phyloP scores from a whole-genome alignment of 2,329 filamentous ascomycete genomes.

The Monosporascus sp. region DNA sequence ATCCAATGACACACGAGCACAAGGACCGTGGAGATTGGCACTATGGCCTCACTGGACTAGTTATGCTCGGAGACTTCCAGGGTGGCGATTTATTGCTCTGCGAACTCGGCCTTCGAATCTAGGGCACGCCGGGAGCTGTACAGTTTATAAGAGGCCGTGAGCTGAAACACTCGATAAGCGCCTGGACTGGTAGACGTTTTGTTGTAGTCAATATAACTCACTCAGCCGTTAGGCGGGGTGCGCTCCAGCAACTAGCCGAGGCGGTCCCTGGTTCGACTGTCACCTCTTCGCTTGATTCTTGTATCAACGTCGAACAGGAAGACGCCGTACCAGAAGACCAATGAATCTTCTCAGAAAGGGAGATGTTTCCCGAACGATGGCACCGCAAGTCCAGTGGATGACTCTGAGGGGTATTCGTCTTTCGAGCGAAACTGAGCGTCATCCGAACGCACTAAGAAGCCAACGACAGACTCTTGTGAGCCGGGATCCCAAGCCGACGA shows the following conservation, averaged over 20 bases:
- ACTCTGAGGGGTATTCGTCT: neutral
- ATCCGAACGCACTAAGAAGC: too few species aligned
- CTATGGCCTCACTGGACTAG: constrained; percentile 1
- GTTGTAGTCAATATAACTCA: constrained; percentile 4
- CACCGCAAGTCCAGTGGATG: too few species aligned
- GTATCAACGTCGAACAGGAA: neutral
- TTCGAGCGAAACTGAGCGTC: neutral
- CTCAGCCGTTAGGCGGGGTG: constrained; percentile 3
- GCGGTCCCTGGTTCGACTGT: neutral
- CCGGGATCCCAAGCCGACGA: neutral
- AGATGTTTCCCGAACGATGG: neutral
- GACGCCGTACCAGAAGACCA: neutral
- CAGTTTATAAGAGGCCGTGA: constrained; percentile 4
- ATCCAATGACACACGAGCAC: constrained; percentile 1
- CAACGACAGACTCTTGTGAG: too few species aligned
- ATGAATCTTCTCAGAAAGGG: neutral
- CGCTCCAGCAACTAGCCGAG: neutral
- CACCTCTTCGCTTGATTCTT: neutral
- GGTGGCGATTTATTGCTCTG: neutral
- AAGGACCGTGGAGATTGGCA: constrained; percentile 1
- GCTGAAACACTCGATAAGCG: constrained; percentile 5
- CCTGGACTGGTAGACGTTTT: constrained; percentile 5
- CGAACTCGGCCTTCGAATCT: constrained; percentile 1
- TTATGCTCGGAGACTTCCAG: neutral
- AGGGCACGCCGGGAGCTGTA: neutral